Base-by-base conservation (phyloP, 192 early-diverging fungal genomes). In the Backusella morwellensis region DNA sequence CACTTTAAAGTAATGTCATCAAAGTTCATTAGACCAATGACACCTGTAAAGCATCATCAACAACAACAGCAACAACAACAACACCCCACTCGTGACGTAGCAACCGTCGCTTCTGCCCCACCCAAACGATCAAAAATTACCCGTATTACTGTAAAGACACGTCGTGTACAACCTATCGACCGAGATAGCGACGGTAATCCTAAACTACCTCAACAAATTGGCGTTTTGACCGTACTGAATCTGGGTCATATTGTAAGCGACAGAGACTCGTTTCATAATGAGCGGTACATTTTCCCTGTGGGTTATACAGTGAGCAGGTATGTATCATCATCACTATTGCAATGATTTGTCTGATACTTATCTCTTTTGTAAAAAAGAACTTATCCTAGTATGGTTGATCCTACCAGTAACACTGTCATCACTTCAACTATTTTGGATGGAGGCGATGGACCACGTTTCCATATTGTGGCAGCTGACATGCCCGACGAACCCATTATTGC, bases 231-330 rank as follows among this genome's bases (percentile, higher is more conserved):
- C 12, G 85, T 98, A 34, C 80, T 89, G 17, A 75, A 63, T 63
- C 84, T 96, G 32, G 97, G 97, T 17, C 74, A 75, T 26, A 87
- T 98, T 19, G 86, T 95, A 11, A 75, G 4, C 56, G 92, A 95
- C 75, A 85, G 91, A 12, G 86, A 91, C 42, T 84, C 89, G 2
- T 98, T 92, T 82, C 96, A 98, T 74, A 95, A 89, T 76, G 95
- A 97, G 76, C 88, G 96, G n/a, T 97, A 98, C 75, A 97, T 98
- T 66, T 98, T 89, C 86, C 97, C 97, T 1, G 92, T 95, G 21
- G 97, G 97, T n/a, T 98, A 93, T 82, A 90, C 82, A 29, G 88
- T 92, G 7, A 86, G 79, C 77, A 79, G 85, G 85, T 86, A 77
- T 75, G 36, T 40, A 21, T 5, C 15, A 32, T 42, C 15, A 40